These are phyloP conservation scores for Chaetomium sp. DNA, from an alignment of 2,329 filamentous ascomycete genomes.

Conservation along the genomic window DNA sequence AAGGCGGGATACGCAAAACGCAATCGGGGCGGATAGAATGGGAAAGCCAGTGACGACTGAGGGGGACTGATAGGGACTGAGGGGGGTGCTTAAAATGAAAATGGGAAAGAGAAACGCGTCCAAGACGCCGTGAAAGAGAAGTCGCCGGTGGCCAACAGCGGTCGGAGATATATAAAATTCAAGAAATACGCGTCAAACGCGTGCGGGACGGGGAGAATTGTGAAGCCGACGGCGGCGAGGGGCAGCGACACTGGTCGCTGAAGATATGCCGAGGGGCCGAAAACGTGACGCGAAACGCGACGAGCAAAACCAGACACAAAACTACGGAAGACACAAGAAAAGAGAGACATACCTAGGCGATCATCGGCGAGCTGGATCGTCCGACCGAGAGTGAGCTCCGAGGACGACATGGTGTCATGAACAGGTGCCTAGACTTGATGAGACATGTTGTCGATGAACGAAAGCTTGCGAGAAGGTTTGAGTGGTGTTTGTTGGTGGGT, in stretches of 20 bases:
- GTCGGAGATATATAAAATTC: no score
- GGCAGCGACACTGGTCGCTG: background rate
- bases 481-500: background rate
- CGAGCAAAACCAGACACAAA: no score
- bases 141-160: no score
- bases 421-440: background rate
- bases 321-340: background rate
- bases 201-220: no score
- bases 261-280: background rate
- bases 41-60: background rate
- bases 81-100: background rate
- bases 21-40: background rate
- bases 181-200: no score
- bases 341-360: slow-evolving; percentile 44
- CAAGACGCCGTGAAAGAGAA: background rate
- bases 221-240: background rate
- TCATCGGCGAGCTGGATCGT: slow-evolving; percentile 73
- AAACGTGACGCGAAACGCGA: no score
- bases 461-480: background rate
- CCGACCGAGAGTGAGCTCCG: slow-evolving; percentile 60
- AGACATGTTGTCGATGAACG: slow-evolving; percentile 8
- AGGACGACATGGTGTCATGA: slow-evolving; percentile 34
- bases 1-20: no score
- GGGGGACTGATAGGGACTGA: no score
- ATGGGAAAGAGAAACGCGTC: background rate